These are phyloP conservation scores for Ochetophila trinervis DNA, from an alignment of 306 rosid genomes.

Conservation along the genomic window DNA sequence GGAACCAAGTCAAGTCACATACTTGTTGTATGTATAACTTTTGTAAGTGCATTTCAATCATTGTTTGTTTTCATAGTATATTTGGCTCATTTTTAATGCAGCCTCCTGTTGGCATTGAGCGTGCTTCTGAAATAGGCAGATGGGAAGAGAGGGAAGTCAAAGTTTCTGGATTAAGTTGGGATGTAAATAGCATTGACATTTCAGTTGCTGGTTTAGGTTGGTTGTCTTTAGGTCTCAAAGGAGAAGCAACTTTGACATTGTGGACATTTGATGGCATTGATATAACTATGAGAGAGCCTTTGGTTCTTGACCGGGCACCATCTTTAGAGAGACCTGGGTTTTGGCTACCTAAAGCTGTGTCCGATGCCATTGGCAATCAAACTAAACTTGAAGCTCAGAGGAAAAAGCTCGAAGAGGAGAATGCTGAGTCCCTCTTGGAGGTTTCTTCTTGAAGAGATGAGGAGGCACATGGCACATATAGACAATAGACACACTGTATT, in stretches of 20 bases:
- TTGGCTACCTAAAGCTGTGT: slow-evolving; percentile 77
- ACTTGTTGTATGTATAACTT: too few species aligned
- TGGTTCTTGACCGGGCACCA: slow-evolving; percentile 82
- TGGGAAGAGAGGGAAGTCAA: slow-evolving; percentile 71
- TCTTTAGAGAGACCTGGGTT: slow-evolving; percentile 78
- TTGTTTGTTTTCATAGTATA: background rate
- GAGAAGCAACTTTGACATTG: slow-evolving; percentile 70
- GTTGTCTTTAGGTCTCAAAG: slow-evolving; percentile 80
- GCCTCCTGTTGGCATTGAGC: slow-evolving; percentile 73
- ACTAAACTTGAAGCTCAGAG: slow-evolving; percentile 62
- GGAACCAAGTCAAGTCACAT: background rate
- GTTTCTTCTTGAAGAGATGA: slow-evolving; percentile 39
- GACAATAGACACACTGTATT: too few species aligned
- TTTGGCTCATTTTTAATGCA: slow-evolving; percentile 28
- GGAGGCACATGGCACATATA: background rate
- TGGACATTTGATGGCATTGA: slow-evolving; percentile 76
- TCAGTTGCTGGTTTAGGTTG: slow-evolving; percentile 81
- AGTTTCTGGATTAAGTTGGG: slow-evolving; percentile 80
- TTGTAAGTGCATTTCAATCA: too few species aligned
- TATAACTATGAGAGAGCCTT: slow-evolving; percentile 71
- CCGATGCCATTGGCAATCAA: slow-evolving; percentile 63
- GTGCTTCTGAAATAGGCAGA: slow-evolving; percentile 54
- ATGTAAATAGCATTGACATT: slow-evolving; percentile 67
- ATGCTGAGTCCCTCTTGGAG: slow-evolving; percentile 36
- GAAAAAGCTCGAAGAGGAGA: slow-evolving; percentile 49